These are phyloP conservation scores for Epithemia pelagica DNA, from an alignment of 108 stramenopile genomes.

Conservation along the genomic window DNA sequence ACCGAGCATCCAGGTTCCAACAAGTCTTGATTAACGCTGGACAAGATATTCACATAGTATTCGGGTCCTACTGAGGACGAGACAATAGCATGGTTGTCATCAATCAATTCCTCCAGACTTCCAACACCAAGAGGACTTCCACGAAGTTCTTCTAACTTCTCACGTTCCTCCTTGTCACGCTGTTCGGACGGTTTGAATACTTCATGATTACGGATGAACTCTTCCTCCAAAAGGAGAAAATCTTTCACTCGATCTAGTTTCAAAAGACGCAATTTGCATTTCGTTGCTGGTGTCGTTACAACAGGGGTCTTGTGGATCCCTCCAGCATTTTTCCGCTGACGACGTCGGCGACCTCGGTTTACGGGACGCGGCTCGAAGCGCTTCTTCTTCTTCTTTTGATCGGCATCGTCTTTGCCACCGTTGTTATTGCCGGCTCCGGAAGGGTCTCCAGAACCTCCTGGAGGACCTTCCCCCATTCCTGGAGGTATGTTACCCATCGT, in stretches of 20 bases:
- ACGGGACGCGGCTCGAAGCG: conserved; percentile 89
- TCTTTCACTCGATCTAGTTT: conserved; percentile 99
- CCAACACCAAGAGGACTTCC: conserved; percentile 95
- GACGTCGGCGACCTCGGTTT: conserved; percentile 76
- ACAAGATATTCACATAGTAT: conserved; percentile 98
- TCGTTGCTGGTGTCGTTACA: conserved; percentile 84
- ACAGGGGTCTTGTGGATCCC: conserved; percentile 73
- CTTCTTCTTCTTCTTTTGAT: conserved; percentile 92
- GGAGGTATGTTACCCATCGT: conserved; percentile 78
- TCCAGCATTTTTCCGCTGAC: conserved; percentile 90
- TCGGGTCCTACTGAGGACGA: conserved; percentile 93
- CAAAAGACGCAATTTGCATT: conserved; percentile 95
- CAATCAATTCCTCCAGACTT: conserved; percentile 98
- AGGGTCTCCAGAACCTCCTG: conserved; percentile 25
- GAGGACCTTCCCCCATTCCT: conserved; percentile 57
- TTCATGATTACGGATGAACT: conserved; percentile 99
- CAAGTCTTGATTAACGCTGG: conserved; percentile 97
- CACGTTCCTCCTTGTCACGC: conserved; percentile 91
- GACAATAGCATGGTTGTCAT: conserved; percentile 99
- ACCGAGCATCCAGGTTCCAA: conserved; percentile 97
- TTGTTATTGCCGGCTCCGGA: conserved; percentile 38
- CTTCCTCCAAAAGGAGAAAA: conserved; percentile 97
- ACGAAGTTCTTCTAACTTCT: conserved; percentile 98
- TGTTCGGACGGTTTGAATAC: conserved; percentile 97
- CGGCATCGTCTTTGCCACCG: conserved; percentile 49